These are phyloP conservation scores for Xanthoparmelia taractica DNA, from an alignment of 495 filamentous ascomycete species.

Conservation along the genomic window DNA sequence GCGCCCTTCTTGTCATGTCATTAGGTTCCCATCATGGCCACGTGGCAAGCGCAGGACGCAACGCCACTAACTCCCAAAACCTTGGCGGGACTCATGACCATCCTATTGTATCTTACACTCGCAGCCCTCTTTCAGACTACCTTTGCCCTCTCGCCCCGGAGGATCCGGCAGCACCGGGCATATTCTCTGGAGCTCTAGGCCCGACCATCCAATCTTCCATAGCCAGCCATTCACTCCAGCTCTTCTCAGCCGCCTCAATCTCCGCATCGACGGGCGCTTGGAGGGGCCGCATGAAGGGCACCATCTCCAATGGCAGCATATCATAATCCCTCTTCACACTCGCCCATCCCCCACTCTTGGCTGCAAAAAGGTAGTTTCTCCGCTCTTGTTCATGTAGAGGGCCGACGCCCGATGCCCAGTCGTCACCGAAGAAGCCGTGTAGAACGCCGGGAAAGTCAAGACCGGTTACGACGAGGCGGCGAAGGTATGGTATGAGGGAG, in stretches of 20 bases:
- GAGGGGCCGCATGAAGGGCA: slow-evolving; percentile 79
- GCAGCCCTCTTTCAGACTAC: neutral
- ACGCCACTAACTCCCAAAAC: neutral
- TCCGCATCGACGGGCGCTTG: slow-evolving; percentile 67
- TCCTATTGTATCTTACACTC: neutral
- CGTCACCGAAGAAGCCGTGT: slow-evolving; percentile 91
- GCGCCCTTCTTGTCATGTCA: neutral
- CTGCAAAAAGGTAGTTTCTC: slow-evolving; percentile 89
- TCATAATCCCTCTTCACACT: slow-evolving; percentile 86
- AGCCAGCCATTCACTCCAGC: slow-evolving; percentile 79
- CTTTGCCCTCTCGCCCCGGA: neutral
- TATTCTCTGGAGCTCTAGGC: slow-evolving; percentile 44
- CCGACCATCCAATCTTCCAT: slow-evolving; percentile 98
- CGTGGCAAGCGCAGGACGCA: neutral
- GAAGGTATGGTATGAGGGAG: slow-evolving; percentile 80
- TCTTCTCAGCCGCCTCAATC: slow-evolving; percentile 73
- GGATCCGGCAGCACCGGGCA: slow-evolving; percentile 18
- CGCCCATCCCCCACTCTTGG: slow-evolving; percentile 84
- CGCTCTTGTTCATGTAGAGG: slow-evolving; percentile 82
- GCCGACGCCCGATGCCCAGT: slow-evolving; percentile 73
- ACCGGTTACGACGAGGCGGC: slow-evolving; percentile 83
- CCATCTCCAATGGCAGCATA: slow-evolving; percentile 65
- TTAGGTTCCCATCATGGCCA: neutral
- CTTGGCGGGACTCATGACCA: neutral
- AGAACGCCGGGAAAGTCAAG: slow-evolving; percentile 79